Percentiles rank a stretch among this genome's conserved stretches.
Conservation (phyloP, 2,329 filamentous ascomycete species). For the Penicillium janthinellum region DNA sequence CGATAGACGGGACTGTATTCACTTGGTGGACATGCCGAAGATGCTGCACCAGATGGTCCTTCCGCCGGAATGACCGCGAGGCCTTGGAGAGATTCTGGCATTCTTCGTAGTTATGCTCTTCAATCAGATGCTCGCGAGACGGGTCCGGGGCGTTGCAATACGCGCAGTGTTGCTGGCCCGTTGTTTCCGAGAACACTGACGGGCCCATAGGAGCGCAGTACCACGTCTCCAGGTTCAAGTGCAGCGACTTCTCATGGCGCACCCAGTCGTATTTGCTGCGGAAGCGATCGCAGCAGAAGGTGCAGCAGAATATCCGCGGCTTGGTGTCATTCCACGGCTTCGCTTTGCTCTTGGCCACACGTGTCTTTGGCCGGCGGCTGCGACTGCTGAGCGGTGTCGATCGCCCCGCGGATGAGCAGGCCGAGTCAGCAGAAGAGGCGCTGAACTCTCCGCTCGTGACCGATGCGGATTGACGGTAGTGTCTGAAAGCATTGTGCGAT, state of each 20-base stretch:
- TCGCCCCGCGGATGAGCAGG: constrained; percentile 6
- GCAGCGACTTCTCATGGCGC: constrained; percentile 14
- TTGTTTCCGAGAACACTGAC: background rate
- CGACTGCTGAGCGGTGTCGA: constrained; percentile 22
- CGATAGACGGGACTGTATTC: constrained; percentile 31
- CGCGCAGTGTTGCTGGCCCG: constrained; percentile 40
- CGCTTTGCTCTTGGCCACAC: background rate
- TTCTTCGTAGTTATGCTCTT: constrained; percentile 52
- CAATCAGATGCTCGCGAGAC: constrained; percentile 49
- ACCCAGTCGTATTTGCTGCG: constrained; percentile 16
- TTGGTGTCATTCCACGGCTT: constrained; percentile 5
- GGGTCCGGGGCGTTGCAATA: constrained; percentile 53
- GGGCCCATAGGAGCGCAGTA: constrained; percentile 11
- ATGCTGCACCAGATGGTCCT: constrained; percentile 60
- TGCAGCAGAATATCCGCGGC: constrained; percentile 13
- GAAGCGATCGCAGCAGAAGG: constrained; percentile 16
- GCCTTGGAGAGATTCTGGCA: constrained; percentile 54
- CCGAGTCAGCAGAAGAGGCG: constrained; percentile 18
- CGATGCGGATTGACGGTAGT: constrained; percentile 1
- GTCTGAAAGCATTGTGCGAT: constrained; percentile 7
- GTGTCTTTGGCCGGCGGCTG: background rate
- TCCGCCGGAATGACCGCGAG: constrained; percentile 56
- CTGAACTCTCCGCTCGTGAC: constrained; percentile 12
- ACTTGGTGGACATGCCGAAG: constrained; percentile 53
- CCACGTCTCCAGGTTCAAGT: constrained; percentile 15